Evolutionary conservation across 2,329 filamentous ascomycete genomes (phyloP), one percentile per base, ranked within the genome.

Genomic region (Monascus ruber): DNA sequence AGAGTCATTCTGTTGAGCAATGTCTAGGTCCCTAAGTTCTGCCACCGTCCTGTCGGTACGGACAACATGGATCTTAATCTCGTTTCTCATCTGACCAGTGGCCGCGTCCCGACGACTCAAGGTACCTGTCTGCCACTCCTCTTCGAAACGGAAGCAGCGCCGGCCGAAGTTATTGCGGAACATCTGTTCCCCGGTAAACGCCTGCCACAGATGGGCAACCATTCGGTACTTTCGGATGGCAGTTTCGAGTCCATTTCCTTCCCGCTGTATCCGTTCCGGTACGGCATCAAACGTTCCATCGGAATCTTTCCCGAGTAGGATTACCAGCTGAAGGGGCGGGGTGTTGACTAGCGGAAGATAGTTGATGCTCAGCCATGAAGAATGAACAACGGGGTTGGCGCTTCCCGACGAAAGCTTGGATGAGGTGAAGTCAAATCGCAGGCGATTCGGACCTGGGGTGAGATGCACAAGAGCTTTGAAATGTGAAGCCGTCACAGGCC

Each of bases 141-240:
- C 91, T 52, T 96, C 91, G 46, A 94, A 88, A 33, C 88, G 76
- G 61, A 95, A 96, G 38, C 77, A 81, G 41, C 89, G 79, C 42
- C 89, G 76, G 6, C 88, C 87, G 49, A 96, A 77, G 44, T 82
- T 84, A 58, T 94, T 84, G 46, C 86, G 80, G 59, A 78, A 83
- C 89, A 96, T 96, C 59, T 96, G 88, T 60, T 98, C 91, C 5
- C 85, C 86, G 0, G 89, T 96, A 54, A 94, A 96, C 5, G 88
- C 86, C 59, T 98, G 91, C 88, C 91, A 96, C 9, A 96, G 71
- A 58, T 96, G 95, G 24, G 86, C 89, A 11, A 87, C 83, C 83
- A 94, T 95, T 46, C 88, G 78, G 58, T 91, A 95, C 59, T 98
- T 98, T 53, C 77, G 78, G 37, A 94, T 73, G 0, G 91, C 91